Percentiles rank a stretch among this genome's conserved stretches.
Evolutionary conservation across 345 rosid species (phyloP).

Genomic region (Populus alba): DNA sequence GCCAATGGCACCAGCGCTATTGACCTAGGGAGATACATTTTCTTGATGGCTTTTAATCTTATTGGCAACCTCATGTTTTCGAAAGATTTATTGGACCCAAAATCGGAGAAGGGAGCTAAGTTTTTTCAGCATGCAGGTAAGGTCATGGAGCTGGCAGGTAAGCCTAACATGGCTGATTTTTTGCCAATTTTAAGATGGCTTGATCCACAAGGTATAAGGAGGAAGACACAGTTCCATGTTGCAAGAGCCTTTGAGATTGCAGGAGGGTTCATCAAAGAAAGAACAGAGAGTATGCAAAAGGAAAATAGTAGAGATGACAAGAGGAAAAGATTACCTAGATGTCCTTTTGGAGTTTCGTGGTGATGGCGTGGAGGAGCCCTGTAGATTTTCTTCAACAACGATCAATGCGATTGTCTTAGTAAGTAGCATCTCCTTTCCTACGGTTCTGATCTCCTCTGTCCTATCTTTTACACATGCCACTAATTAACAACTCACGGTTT

Average conservation of each 20-base stretch:
- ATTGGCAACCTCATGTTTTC: slow-evolving; percentile 73
- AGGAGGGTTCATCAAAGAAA: slow-evolving; percentile 54
- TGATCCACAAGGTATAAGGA: slow-evolving; percentile 79
- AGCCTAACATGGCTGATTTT: slow-evolving; percentile 72
- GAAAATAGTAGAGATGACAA: neutral
- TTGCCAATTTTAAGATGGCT: slow-evolving; percentile 54
- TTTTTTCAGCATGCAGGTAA: slow-evolving; percentile 66
- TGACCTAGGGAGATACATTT: slow-evolving; percentile 60
- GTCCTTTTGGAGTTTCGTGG: slow-evolving; percentile 81
- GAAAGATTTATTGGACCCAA: slow-evolving; percentile 55
- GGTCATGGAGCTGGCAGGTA: slow-evolving; percentile 77
- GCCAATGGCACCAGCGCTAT: slow-evolving; percentile 39
- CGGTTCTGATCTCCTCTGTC: no score
- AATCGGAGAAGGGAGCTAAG: slow-evolving; percentile 52
- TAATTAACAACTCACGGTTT: no score
- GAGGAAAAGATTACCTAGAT: slow-evolving; percentile 64
- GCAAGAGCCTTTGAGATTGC: slow-evolving; percentile 59
- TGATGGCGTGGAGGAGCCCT: slow-evolving; percentile 43
- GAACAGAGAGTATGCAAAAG: slow-evolving; percentile 31
- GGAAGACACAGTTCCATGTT: slow-evolving; percentile 58
- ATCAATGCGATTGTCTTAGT: slow-evolving; percentile 71
- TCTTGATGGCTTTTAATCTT: slow-evolving; percentile 68
- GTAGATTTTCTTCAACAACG: slow-evolving; percentile 48
- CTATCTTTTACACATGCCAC: no score
- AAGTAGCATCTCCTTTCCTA: slow-evolving; percentile 20